Evolutionary conservation across 192 early-diverging fungal species (phyloP), one percentile per base, ranked within the genome.

Genomic region (Anaeromyces robustus): DNA sequence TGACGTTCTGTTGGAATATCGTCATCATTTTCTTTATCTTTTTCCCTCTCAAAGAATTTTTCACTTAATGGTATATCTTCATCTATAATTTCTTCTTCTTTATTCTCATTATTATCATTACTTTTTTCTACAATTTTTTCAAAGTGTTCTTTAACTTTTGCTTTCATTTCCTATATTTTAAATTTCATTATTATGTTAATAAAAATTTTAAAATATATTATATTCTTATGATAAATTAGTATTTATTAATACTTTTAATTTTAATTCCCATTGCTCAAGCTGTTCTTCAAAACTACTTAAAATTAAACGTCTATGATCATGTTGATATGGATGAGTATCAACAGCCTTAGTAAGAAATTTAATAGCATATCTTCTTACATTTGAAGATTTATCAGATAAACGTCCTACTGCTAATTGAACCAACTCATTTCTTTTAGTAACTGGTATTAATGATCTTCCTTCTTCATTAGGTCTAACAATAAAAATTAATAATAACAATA

Each of bases 341-440:
- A 99, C 90, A 80, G 97, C 87, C 29, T 90, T 85, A 11, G 93
- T 89, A 30, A 99, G 83, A 0, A 94, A 89, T 81, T 95, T 95
- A 78, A 98, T 93, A 0, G 98, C 95, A 81, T 95, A 92, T 82
- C 94, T 96, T 34, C 98, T 92, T 4, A 98, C 95, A 77, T 88
- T 90, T 80, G 92, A 92, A 52, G 93, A 93, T 84, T 97, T 98
- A 85, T 99, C 98, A 43, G 95, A 90, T 30, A 98, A 86, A 34
- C 95, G 88, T 29, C 92, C 91, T 37, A 94, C 89, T 7, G 93
- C 91, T 30, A 96, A 82, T 19, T 87, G 82, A 4, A 94, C 86
- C 17, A 98, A 84, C 22, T 86, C 85, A 77, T 92, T 91, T 16
- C 96, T 86, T 18, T 80, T 82, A 14, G 82, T 83, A 18, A 91